Evolutionary conservation across 2,329 filamentous ascomycete species (phyloP), one percentile per base, ranked within the genome.

Genomic region (Penicillium sp.): DNA sequence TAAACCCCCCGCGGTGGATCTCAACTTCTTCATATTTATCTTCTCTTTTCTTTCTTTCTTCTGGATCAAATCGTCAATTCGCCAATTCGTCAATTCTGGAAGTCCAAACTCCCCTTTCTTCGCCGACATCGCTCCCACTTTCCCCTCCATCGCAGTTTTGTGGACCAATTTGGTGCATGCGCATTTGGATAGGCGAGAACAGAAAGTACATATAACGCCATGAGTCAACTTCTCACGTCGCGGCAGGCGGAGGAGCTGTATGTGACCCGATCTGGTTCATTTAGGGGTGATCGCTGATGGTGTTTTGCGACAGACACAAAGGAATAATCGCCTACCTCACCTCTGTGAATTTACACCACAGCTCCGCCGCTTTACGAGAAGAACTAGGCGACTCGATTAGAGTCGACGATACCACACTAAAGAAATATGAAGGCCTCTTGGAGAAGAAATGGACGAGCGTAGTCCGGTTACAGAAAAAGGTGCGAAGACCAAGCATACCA

Each of bases 381-480:
- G 92, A 97, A 73, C 82, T 96, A 5, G 82, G 86, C 49, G 84
- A 89, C 61, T 80, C 78, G 29, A 75, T 84, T 55, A 77, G 78
- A 41, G 93, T 95, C 66, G 91, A 96, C 70, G 81, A 89, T 59
- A 82, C 84, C 18, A 96, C 90, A 21, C 83, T 87, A 50, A 96
- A 96, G 79, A 96, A 96, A 77, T 97, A 97, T 77, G 91, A 96
- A 75, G 89, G 90, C 2, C 76, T 97, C 29, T 77, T 97, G 63
- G 93, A 97, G 81, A 97, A 96, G 83, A 97, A 97, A 80, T 97
- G 93, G 93, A 97, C 93, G 21, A 94, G 91, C 67, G 89, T 97
- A 29, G 91, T 97, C 67, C 84, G 93, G 58, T 75, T 97, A 73
- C 93, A 97, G 77, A 97, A 96, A 76, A 97, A 96, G 89, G 90